Conservation (phyloP, 257 asterid species). For the Agastache rugosa region DNA sequence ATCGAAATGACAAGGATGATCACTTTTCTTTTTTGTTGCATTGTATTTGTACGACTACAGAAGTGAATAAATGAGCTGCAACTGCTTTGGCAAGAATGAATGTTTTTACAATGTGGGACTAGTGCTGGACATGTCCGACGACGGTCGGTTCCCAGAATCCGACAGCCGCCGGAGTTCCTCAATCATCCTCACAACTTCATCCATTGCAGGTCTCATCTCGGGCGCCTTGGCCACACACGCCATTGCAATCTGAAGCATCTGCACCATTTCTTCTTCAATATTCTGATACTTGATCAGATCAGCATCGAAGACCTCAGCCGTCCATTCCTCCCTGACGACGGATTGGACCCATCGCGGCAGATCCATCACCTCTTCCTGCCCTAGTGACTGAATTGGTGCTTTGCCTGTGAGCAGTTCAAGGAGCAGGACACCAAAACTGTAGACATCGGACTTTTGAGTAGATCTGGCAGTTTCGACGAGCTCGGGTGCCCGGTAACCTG, state of each 20-base stretch:
- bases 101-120: conserved; percentile 39
- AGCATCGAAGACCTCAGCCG: conserved; percentile 76
- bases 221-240: conserved; percentile 61
- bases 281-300: conserved; percentile 52
- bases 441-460: conserved; percentile 66
- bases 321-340: conserved; percentile 78
- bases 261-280: conserved; percentile 73
- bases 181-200: conserved; percentile 61
- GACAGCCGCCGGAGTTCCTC: conserved; percentile 53
- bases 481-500: conserved; percentile 78
- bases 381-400: conserved; percentile 55
- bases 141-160: conserved; percentile 48
- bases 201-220: conserved; percentile 66
- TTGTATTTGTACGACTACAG: background rate
- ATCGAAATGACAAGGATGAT: conserved; percentile 14
- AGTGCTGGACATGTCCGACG: conserved; percentile 50
- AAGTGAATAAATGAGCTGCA: conserved; percentile 20
- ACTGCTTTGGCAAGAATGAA: background rate
- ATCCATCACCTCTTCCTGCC: conserved; percentile 61
- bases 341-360: conserved; percentile 78
- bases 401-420: conserved; percentile 78
- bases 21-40: conserved; percentile 3
- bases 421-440: conserved; percentile 72
- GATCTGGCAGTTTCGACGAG: conserved; percentile 47
- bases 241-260: conserved; percentile 82